phyloP scores from a whole-genome alignment of 306 rosid species.

The Quercus suber region DNA sequence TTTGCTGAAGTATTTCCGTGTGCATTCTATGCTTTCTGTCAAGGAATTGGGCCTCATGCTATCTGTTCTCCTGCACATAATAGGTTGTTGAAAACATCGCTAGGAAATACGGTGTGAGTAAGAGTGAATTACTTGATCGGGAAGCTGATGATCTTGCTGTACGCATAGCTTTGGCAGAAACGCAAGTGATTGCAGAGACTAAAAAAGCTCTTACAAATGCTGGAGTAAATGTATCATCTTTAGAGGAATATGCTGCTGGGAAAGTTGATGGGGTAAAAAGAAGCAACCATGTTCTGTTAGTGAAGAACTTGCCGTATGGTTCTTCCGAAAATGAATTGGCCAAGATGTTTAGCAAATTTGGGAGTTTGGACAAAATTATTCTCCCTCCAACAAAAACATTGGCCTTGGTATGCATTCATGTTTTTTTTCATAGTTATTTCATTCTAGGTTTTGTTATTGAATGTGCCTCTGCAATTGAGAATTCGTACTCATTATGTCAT shows the following conservation, averaged over 20 bases:
- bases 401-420: constrained; percentile 67
- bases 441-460: background rate
- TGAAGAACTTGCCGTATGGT: constrained; percentile 90
- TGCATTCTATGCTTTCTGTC: background rate
- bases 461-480: constrained; percentile 10
- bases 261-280: constrained; percentile 70
- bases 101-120: constrained; percentile 74
- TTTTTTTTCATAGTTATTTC: background rate
- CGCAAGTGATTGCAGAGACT: constrained; percentile 85
- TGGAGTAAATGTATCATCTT: constrained; percentile 75
- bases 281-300: constrained; percentile 83
- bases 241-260: constrained; percentile 67
- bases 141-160: constrained; percentile 91
- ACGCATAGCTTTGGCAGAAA: constrained; percentile 80
- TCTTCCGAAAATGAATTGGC: constrained; percentile 78
- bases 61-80: constrained; percentile 10
- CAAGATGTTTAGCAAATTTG: constrained; percentile 79
- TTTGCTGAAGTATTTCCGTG: constrained; percentile 19
- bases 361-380: constrained; percentile 82
- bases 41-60: constrained; percentile 9
- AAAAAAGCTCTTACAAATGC: constrained; percentile 74
- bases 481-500: background rate
- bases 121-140: constrained; percentile 72
- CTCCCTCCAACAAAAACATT: constrained; percentile 82
- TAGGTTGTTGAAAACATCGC: constrained; percentile 85